Conservation (phyloP, 2,329 filamentous ascomycete species). For the Arthrobotrys megalospora region DNA sequence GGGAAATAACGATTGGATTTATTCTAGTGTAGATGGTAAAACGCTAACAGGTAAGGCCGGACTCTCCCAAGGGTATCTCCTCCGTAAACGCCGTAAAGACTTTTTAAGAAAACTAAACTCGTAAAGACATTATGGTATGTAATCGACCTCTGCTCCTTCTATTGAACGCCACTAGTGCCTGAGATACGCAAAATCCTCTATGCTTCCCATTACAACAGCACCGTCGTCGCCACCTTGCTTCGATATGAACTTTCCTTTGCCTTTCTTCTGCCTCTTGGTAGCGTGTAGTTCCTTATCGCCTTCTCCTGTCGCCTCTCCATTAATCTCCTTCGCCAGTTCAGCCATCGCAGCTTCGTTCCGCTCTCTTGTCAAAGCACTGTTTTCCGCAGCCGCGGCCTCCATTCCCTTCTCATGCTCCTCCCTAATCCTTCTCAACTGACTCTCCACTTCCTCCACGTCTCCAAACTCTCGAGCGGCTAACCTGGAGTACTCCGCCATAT, state of each 20-base stretch:
- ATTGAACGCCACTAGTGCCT: slow-evolving; percentile 61
- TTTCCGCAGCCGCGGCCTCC: slow-evolving; percentile 64
- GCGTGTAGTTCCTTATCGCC: slow-evolving; percentile 63
- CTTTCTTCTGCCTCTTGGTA: slow-evolving; percentile 63
- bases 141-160: slow-evolving; percentile 26
- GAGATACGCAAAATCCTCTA: slow-evolving; percentile 60
- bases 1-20: background rate
- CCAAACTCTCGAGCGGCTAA: slow-evolving; percentile 64
- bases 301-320: slow-evolving; percentile 61
- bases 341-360: slow-evolving; percentile 63
- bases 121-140: background rate
- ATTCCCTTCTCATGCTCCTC: slow-evolving; percentile 65
- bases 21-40: slow-evolving; percentile 1
- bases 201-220: slow-evolving; percentile 60
- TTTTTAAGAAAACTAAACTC: slow-evolving; percentile 3
- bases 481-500: slow-evolving; percentile 65
- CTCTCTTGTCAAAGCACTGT: slow-evolving; percentile 65
- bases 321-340: slow-evolving; percentile 61
- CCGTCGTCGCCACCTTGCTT: slow-evolving; percentile 56
- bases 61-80: slow-evolving; percentile 42
- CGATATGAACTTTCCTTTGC: slow-evolving; percentile 65
- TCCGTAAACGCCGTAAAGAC: slow-evolving; percentile 23
- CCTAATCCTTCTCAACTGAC: slow-evolving; percentile 66
- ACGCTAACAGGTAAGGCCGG: background rate
- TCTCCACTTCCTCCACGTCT: slow-evolving; percentile 66